Evolutionary conservation across 345 rosid genomes (phyloP).

Genomic region (Aegle marmelos): DNA sequence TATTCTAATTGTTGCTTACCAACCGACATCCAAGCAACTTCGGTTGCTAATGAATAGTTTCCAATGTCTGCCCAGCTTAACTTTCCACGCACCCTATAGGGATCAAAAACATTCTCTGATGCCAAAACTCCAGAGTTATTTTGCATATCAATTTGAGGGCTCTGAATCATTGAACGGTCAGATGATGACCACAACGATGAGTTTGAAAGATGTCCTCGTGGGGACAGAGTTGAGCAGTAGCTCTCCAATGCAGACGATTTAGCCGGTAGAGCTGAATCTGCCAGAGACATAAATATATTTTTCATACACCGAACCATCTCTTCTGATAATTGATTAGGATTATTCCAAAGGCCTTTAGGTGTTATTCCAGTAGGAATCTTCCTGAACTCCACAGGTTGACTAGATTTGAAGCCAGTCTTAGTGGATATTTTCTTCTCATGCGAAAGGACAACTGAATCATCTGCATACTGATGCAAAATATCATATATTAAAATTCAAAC

Average conservation of each 20-base stretch:
- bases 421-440: conserved; percentile 28
- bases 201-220: conserved; percentile 77
- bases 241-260: conserved; percentile 48
- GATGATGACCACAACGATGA: conserved; percentile 83
- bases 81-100: conserved; percentile 81
- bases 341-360: conserved; percentile 67
- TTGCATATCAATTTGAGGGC: conserved; percentile 65
- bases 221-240: conserved; percentile 68
- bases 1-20: conserved; percentile 90
- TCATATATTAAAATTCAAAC: conserved; percentile 11
- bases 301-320: conserved; percentile 95
- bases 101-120: conserved; percentile 63
- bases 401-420: conserved; percentile 23
- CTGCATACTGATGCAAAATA: conserved; percentile 37
- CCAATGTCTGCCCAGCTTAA: conserved; percentile 80
- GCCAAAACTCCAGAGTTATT: conserved; percentile 49
- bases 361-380: conserved; percentile 51
- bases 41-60: conserved; percentile 62
- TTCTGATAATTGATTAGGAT: conserved; percentile 77
- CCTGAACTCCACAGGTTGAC: conserved; percentile 27
- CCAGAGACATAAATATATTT: conserved; percentile 80
- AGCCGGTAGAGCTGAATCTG: conserved; percentile 64
- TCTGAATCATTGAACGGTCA: conserved; percentile 67
- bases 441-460: conserved; percentile 25
- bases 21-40: conserved; percentile 98